Evolutionary conservation across 768 basidiomycete genomes (phyloP).

Genomic region (Tylopilus subfusipes): DNA sequence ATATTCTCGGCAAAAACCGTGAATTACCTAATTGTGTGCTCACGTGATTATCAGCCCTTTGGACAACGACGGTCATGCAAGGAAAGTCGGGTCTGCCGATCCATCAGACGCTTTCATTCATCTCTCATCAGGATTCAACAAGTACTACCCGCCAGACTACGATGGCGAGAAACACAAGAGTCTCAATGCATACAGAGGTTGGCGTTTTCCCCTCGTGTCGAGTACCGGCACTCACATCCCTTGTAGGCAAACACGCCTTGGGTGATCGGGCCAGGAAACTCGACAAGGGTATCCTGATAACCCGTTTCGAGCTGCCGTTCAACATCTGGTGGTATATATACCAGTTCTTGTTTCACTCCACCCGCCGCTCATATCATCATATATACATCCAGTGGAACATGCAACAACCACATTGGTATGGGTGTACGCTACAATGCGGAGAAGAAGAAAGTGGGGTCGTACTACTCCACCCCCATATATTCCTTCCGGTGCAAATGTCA

Average conservation of each 20-base stretch:
- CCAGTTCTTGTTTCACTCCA: rapidly evolving
- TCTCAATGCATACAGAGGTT: conserved; percentile 70
- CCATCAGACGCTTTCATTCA: conserved; percentile 3
- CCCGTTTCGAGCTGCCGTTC: conserved; percentile 93
- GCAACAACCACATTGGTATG: conserved; percentile 96
- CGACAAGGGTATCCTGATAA: conserved; percentile 94
- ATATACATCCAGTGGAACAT: conserved; percentile 63
- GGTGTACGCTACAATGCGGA: conserved; percentile 99
- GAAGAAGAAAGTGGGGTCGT: conserved; percentile 94
- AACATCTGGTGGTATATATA: conserved; percentile 88
- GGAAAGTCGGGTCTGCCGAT: conserved; percentile 27
- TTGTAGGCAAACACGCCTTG: conserved; percentile 85
- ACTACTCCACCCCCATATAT: conserved; percentile 92
- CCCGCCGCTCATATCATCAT: background rate
- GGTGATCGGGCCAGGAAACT: conserved; percentile 92
- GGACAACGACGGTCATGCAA: conserved; percentile 37
- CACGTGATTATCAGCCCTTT: conserved; percentile 4
- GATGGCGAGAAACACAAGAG: conserved; percentile 68
- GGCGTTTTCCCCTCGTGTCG: background rate
- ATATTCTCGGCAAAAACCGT: conserved; percentile 16
- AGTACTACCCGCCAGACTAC: conserved; percentile 77
- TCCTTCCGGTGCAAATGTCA: conserved; percentile 98
- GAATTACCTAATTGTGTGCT: background rate
- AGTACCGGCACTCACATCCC: background rate
- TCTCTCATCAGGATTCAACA: conserved; percentile 57